Evolutionary conservation across 345 rosid species (phyloP).

Genomic region (Populus pruinosa): DNA sequence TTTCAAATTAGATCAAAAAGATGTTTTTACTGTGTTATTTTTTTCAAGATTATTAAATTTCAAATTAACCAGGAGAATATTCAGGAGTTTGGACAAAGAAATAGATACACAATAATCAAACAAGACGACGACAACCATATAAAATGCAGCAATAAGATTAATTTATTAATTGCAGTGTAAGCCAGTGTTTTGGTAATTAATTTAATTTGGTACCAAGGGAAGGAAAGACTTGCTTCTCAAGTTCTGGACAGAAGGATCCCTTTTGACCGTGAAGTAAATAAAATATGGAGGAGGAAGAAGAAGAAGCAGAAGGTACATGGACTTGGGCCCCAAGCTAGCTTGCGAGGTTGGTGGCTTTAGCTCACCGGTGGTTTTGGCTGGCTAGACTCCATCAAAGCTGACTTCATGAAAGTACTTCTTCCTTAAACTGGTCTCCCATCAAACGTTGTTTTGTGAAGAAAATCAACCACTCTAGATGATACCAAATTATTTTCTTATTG

Average conservation of each 20-base stretch:
- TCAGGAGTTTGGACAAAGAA: no score
- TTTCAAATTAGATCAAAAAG: no score
- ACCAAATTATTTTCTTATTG: no score
- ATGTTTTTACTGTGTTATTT: no score
- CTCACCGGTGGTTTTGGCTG: not conserved
- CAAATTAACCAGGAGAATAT: no score
- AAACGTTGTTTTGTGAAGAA: not conserved
- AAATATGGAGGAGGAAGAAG: not conserved
- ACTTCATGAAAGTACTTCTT: not conserved
- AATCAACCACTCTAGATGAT: not conserved
- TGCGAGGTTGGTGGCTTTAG: not conserved
- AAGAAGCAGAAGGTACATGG: not conserved
- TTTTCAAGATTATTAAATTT: no score
- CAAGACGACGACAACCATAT: not conserved
- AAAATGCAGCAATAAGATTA: no score
- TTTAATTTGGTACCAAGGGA: no score
- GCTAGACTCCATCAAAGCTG: not conserved
- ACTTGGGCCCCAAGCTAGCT: not conserved
- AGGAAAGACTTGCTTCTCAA: not conserved
- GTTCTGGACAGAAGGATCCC: not conserved
- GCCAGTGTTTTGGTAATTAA: no score
- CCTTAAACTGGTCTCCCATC: not conserved
- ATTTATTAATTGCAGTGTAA: no score
- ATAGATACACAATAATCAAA: no score
- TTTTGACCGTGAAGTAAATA: not conserved